Conservation (phyloP, 2,329 filamentous ascomycete species). For the Aspergillus neotritici region DNA sequence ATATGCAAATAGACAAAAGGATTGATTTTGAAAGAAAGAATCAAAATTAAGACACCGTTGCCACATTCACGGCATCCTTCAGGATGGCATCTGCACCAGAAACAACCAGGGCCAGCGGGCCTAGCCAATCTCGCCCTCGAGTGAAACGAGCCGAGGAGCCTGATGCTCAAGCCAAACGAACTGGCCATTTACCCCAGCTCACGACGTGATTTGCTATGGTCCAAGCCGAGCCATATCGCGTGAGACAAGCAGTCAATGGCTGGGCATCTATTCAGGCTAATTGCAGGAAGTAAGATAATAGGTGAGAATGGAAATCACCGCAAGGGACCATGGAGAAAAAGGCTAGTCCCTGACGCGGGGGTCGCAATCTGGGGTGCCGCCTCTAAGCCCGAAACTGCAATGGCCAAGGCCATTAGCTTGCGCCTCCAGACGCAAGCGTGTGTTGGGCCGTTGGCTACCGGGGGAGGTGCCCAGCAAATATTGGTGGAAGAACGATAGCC, state of each 20-base stretch:
- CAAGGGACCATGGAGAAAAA: not conserved
- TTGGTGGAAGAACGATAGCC: not conserved
- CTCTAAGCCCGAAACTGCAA: constrained; percentile 5
- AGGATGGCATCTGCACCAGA: too few relatives aligned
- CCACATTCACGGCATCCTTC: too few relatives aligned
- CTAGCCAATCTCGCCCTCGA: too few relatives aligned
- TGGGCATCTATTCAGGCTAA: constrained; percentile 7
- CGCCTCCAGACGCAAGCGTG: constrained; percentile 2
- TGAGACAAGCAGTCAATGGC: not conserved
- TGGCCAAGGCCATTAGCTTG: constrained; percentile 10
- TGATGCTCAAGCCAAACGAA: too few relatives aligned
- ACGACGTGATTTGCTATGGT: not conserved
- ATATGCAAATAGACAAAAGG: too few relatives aligned
- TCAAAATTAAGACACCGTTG: too few relatives aligned
- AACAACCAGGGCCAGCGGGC: too few relatives aligned
- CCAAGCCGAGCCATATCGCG: not conserved
- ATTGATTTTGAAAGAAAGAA: too few relatives aligned
- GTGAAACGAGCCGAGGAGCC: too few relatives aligned
- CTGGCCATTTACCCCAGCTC: not conserved
- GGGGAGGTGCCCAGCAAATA: not conserved
- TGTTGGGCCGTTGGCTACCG: constrained; percentile 5
- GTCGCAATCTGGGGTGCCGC: constrained; percentile 5
- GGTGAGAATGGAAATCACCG: not conserved
- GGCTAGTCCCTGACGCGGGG: constrained; percentile 3
- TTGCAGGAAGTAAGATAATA: not conserved